Evolutionary conservation across 257 asterid species (phyloP).

Genomic region (Paulownia fortunei): DNA sequence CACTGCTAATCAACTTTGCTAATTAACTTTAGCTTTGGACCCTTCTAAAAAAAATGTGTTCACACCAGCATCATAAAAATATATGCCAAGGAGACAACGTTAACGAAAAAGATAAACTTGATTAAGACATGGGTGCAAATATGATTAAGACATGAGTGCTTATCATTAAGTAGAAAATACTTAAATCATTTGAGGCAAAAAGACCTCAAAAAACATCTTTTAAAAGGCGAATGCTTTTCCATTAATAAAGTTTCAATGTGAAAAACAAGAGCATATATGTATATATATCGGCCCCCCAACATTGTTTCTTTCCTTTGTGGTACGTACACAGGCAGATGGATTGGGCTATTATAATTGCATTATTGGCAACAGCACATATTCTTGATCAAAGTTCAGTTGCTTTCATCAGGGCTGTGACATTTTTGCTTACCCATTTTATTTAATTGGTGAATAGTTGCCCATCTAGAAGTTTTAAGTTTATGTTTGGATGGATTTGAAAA

Average conservation of each 20-base stretch:
- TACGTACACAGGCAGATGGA: too few species aligned
- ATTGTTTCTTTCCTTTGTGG: neutral
- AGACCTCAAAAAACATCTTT: conserved; percentile 16
- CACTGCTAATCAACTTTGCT: neutral
- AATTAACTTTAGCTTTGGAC: neutral
- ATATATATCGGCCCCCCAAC: too few species aligned
- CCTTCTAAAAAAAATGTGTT: neutral
- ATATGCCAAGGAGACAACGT: too few species aligned
- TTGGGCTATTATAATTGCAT: neutral
- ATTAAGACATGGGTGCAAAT: conserved; percentile 19
- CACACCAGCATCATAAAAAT: neutral
- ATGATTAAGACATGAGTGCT: conserved; percentile 20
- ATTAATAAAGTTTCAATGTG: neutral
- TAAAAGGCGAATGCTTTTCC: conserved; percentile 13
- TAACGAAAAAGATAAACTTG: neutral
- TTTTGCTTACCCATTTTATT: neutral
- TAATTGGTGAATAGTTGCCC: neutral
- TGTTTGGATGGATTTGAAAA: neutral
- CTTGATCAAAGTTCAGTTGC: neutral
- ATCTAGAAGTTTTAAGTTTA: neutral
- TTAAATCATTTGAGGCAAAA: conserved; percentile 6
- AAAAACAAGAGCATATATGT: neutral
- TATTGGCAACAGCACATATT: conserved; percentile 18
- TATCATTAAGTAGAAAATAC: neutral
- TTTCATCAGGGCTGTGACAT: conserved; percentile 15